A percentile compares a stretch with the other conserved stretches of the same genome.
These are phyloP conservation scores for Handroanthus guayacan DNA, from an alignment of 257 asterid genomes.

Conservation along the genomic window DNA sequence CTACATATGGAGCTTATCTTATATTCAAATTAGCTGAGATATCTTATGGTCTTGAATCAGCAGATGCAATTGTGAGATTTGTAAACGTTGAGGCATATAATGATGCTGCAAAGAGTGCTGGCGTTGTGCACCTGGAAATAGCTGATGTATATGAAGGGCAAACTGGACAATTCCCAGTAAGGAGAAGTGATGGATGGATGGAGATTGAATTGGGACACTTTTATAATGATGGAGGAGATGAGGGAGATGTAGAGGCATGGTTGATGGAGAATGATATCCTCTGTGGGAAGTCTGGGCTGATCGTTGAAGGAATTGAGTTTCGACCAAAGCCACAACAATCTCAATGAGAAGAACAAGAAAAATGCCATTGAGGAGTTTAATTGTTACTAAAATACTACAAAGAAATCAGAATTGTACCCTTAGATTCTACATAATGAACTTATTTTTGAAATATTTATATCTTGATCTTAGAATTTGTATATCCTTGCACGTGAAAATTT, in stretches of 20 bases:
- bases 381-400: too few species aligned
- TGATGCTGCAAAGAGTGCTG: slow-evolving; percentile 32
- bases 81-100: slow-evolving; percentile 15
- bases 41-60: slow-evolving; percentile 10
- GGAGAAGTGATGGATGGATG: slow-evolving; percentile 48
- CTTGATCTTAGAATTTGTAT: too few species aligned
- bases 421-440: too few species aligned
- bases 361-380: neutral
- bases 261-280: slow-evolving; percentile 28
- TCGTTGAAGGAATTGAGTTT: slow-evolving; percentile 50
- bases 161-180: slow-evolving; percentile 6
- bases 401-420: too few species aligned
- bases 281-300: slow-evolving; percentile 24
- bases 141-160: neutral
- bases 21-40: slow-evolving; percentile 14
- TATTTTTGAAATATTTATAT: too few species aligned
- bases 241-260: slow-evolving; percentile 46
- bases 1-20: slow-evolving; percentile 33
- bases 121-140: slow-evolving; percentile 16
- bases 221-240: slow-evolving; percentile 29
- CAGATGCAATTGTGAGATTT: slow-evolving; percentile 25
- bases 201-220: slow-evolving; percentile 46
- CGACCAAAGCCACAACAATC: slow-evolving; percentile 22
- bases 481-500: too few species aligned
- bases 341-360: neutral